Evolutionary conservation across 208 protist genomes (phyloP).

Genomic region (Phytomonas francai): DNA sequence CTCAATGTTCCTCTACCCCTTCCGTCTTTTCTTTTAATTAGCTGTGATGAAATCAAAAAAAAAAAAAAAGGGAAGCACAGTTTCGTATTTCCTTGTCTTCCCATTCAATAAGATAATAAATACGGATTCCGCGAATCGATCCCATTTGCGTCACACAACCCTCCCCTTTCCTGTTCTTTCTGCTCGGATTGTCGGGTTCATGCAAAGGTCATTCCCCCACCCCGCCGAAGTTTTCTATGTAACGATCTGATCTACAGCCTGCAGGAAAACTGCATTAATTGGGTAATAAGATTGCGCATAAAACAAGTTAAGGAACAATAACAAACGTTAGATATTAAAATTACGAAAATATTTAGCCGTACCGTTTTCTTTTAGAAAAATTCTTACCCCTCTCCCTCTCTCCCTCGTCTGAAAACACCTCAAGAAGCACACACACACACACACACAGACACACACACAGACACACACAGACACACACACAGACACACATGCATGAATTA

Average conservation of each 20-base stretch:
- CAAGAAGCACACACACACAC: background rate
- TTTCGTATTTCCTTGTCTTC: background rate
- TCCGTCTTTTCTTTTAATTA: background rate
- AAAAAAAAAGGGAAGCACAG: background rate
- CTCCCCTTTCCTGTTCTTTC: conserved; percentile 11
- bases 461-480: too few species aligned
- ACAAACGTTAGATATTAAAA: too few species aligned
- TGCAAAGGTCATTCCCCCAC: too few species aligned
- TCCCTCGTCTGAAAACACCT: background rate
- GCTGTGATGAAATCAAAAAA: background rate
- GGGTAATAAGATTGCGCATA: background rate
- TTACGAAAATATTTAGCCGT: too few species aligned
- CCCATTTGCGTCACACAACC: background rate
- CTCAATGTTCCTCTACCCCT: background rate
- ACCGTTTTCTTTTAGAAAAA: background rate
- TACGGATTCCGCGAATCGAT: background rate
- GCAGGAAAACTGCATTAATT: too few species aligned
- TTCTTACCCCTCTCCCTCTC: background rate
- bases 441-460: conserved; percentile 2
- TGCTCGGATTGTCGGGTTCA: conserved; percentile 4
- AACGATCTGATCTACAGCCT: too few species aligned
- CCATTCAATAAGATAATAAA: too few species aligned
- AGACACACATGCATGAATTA: too few species aligned
- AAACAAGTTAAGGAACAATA: background rate
- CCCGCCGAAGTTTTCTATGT: too few species aligned